Base-by-base conservation (phyloP, 1,284 basidiomycete genomes). In the Boletellus dicymbophilus region DNA sequence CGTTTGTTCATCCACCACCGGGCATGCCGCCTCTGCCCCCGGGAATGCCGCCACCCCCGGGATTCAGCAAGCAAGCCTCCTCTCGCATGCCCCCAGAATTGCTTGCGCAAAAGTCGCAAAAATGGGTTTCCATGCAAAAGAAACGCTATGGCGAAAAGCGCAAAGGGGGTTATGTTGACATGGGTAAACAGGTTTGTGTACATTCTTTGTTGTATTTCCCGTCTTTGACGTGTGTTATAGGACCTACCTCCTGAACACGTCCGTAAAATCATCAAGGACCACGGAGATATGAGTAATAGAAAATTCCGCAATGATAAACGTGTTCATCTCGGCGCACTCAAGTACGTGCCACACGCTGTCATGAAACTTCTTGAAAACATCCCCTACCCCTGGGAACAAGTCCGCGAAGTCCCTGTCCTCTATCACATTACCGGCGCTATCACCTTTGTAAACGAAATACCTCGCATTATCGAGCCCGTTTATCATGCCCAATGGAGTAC, bases 381-480 rank as follows among this genome's bases (percentile, higher is more conserved):
- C 64, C 97, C 97, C 48, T 96, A 88, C 76, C 97, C 97, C 46
- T 99, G 97, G 97, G 97, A 99, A 80, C 95, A 97, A 83, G 94
- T 97, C 36, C 91, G 94, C 61, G 95, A 98, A 72, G 95, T 98
- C 3, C 94, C 93, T 11, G 93, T 96, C 20, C 79, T 98, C 51
- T 98, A 98, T 73, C 95, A 98, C 66, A 95, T 99, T 63, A 98
- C 97, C n/a, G 97, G 97, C 59, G 97, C 97, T 43, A 99, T 99
- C 71, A 99, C 97, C 1, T 99, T 99, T 65, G 95, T 99, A 62
- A 99, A 99, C 74, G 95, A 99, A 71, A 90, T 98, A 36, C 97
- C 97, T 43, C 88, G 93, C 41, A 87, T 99, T 56, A 92, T 99
- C 53, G 95, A 98, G 68, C 97, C 97, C 6, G 84, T 99, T 20